Conservation (phyloP, 2,329 filamentous ascomycete genomes). For the Ambrosiella beaveri region DNA sequence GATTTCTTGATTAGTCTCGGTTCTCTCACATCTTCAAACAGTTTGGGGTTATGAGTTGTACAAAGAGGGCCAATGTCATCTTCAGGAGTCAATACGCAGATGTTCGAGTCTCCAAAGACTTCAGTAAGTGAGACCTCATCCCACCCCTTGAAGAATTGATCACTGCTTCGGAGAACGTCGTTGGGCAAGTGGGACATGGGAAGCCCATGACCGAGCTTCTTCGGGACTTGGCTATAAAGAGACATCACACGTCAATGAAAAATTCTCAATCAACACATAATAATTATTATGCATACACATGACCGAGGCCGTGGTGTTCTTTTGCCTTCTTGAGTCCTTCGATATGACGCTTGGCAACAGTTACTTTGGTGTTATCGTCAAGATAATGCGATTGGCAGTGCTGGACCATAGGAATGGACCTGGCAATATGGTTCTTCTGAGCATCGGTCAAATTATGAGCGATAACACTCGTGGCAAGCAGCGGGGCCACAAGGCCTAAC, state of each 20-base stretch:
- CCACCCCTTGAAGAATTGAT: slow-evolving; percentile 21
- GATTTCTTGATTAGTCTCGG: not conserved
- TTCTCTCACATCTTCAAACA: not conserved
- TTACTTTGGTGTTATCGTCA: slow-evolving; percentile 6
- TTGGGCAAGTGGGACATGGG: slow-evolving; percentile 4
- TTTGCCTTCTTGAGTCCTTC: slow-evolving; percentile 9
- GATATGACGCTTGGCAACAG: slow-evolving; percentile 13
- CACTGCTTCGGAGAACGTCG: slow-evolving; percentile 20
- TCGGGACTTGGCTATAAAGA: slow-evolving; percentile 1
- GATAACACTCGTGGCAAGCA: not conserved
- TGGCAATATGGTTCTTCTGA: slow-evolving; percentile 3
- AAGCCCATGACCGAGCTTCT: slow-evolving; percentile 8
- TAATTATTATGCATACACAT: slow-evolving; percentile 9
- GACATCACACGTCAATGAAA: not conserved
- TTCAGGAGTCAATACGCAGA: slow-evolving; percentile 32
- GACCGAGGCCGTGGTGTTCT: slow-evolving; percentile 9
- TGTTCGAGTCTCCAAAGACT: slow-evolving; percentile 24
- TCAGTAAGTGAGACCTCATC: slow-evolving; percentile 18
- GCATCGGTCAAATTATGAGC: slow-evolving; percentile 5
- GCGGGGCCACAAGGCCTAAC: slow-evolving; percentile 1
- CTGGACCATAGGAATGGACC: slow-evolving; percentile 5
- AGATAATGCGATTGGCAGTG: slow-evolving; percentile 14
- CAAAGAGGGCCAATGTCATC: slow-evolving; percentile 34
- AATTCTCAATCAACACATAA: not conserved
- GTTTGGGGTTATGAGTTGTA: slow-evolving; percentile 5